Evolutionary conservation across 495 filamentous ascomycete genomes (phyloP).

Genomic region (Podospora comata): DNA sequence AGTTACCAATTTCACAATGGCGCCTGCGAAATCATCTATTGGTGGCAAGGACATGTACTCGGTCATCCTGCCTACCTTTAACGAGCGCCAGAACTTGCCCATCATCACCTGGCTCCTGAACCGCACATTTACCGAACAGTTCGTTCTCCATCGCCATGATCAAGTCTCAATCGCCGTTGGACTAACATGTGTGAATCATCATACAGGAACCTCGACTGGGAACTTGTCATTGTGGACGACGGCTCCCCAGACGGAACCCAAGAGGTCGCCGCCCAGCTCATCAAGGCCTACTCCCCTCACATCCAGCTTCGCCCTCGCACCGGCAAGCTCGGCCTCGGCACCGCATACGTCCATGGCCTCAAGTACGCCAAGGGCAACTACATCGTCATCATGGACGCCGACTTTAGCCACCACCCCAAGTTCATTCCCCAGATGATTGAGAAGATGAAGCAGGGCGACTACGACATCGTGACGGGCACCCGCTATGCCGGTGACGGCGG

Average conservation of each 20-base stretch:
- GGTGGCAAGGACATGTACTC: slow-evolving; percentile 74
- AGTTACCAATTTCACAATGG: slow-evolving; percentile 17
- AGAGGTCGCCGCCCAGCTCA: slow-evolving; percentile 81
- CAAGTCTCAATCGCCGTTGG: neutral
- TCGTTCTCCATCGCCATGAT: slow-evolving; percentile 19
- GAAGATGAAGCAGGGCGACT: slow-evolving; percentile 64
- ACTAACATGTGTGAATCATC: neutral
- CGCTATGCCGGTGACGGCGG: slow-evolving; percentile 87
- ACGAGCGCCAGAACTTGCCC: slow-evolving; percentile 94
- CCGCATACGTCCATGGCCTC: slow-evolving; percentile 93
- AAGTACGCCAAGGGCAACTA: slow-evolving; percentile 84
- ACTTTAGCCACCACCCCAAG: slow-evolving; percentile 97
- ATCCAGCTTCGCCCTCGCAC: slow-evolving; percentile 81
- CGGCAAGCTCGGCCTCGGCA: slow-evolving; percentile 94
- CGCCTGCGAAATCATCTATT: slow-evolving; percentile 23
- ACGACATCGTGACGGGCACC: slow-evolving; percentile 96
- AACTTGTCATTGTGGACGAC: slow-evolving; percentile 96
- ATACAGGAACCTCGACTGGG: slow-evolving; percentile 86
- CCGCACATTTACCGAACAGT: slow-evolving; percentile 84
- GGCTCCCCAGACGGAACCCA: slow-evolving; percentile 95
- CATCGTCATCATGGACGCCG: slow-evolving; percentile 99
- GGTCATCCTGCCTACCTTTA: slow-evolving; percentile 96
- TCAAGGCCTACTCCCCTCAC: slow-evolving; percentile 72
- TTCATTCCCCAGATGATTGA: slow-evolving; percentile 88
- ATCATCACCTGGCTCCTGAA: slow-evolving; percentile 93